A percentile compares a stretch with the other conserved stretches of the same genome.
These are phyloP conservation scores for Diaporthe batatas DNA, from an alignment of 2,329 filamentous ascomycete species.

Conservation along the genomic window DNA sequence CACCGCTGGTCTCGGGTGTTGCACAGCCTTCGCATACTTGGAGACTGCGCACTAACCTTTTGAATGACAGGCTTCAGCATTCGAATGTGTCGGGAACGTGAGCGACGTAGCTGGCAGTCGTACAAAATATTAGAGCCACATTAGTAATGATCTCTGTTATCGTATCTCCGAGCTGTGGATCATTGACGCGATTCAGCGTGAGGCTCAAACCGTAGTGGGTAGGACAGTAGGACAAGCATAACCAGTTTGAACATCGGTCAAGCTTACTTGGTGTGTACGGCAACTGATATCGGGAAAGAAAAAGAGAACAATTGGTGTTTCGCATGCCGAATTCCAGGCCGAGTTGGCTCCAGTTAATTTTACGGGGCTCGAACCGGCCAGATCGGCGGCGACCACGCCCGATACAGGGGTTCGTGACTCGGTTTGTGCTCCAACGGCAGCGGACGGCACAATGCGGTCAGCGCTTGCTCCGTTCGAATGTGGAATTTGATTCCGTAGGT, in stretches of 20 bases:
- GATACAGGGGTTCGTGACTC: constrained; percentile 13
- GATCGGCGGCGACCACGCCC: not conserved
- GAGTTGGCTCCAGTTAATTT: not conserved
- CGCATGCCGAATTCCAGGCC: not conserved
- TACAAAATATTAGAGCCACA: not conserved
- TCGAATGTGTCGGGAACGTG: not conserved
- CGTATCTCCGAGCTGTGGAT: not conserved
- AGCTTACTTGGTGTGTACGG: not conserved
- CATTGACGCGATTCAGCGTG: not conserved
- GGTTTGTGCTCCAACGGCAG: not conserved
- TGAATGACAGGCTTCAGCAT: not conserved
- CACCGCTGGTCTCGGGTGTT: too few relatives aligned
- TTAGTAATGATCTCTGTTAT: not conserved
- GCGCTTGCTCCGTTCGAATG: not conserved
- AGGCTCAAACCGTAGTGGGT: not conserved
- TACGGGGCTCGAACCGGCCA: not conserved
- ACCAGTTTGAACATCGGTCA: not conserved
- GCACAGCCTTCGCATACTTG: too few relatives aligned
- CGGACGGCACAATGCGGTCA: not conserved
- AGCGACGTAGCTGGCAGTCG: not conserved
- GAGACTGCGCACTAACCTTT: not conserved
- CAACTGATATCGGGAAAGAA: not conserved
- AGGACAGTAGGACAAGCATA: not conserved
- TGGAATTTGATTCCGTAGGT: not conserved
- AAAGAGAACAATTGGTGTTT: not conserved